Base-by-base conservation (phyloP, 2,329 filamentous ascomycete species). In the Colletotrichum sublineola region DNA sequence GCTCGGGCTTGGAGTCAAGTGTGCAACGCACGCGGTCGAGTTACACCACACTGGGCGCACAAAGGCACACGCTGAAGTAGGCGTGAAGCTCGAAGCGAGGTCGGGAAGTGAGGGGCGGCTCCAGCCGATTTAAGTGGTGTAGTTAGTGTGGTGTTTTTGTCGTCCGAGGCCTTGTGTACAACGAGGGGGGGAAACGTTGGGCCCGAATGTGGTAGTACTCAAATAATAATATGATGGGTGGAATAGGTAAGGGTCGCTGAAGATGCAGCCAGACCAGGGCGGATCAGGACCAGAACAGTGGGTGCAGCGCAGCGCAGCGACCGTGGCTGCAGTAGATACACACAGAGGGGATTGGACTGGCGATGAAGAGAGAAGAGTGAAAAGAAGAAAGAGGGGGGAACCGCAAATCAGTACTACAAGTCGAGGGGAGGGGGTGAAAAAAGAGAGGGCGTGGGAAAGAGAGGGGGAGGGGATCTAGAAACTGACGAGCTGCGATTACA, bases 181-280 rank as follows among this genome's bases (percentile, higher is more conserved):
- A 64, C 53, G 50, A 14, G 44, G 20, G 44, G 53, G 42, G 61
- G 50, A 61, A 38, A 36, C 55, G 60, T 61, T 65, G 66, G 61
- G 55, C 58, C 55, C 48, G 61, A 61, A 61, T 24, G 24, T 24
- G 55, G 66, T 70, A 66, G 48, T 65, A 73, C 69, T 73, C 40
- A 48, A 60, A 70, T 73, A 73, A 36, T 68, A 72, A 64, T 40
- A 72, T 48, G 61, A 63, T 52, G 67, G 46, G n/a, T 12, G 20
- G 40, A 48, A 69, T 63, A 40, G 46, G 50, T 42, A 70, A 70
- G 55, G 66, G 61, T 70, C 70, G 55, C 60, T 33, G 60, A 60
- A 38, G 52, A 73, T 73, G 70, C 70, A 70, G 70, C 67, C 66
- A 65, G 70, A 38, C 70, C 70, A 70, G 60, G 70, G 70, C 70